phyloP scores from a whole-genome alignment of 768 basidiomycete species.

The Myochromella boudieri region DNA sequence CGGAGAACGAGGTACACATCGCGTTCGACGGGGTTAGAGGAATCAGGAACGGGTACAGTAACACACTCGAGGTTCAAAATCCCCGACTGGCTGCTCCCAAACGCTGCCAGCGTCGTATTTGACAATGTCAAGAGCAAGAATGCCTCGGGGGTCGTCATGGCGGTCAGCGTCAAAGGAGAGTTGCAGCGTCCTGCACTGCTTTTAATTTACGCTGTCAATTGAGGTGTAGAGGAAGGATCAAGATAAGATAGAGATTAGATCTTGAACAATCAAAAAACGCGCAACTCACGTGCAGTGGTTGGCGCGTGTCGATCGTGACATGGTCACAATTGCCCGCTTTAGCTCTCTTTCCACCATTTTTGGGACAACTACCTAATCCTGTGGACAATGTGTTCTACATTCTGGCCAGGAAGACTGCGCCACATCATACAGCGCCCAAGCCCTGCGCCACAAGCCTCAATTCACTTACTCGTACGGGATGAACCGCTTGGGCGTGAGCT shows the following conservation, averaged over 20 bases:
- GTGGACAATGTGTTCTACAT: too few relatives aligned
- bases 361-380: slow-evolving; percentile 7
- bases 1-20: slow-evolving; percentile 70
- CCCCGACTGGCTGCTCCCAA: slow-evolving; percentile 37
- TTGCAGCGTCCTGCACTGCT: slow-evolving; percentile 7
- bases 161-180: too few relatives aligned
- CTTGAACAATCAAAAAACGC: too few relatives aligned
- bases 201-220: too few relatives aligned
- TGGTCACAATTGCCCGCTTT: slow-evolving; percentile 7
- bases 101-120: slow-evolving; percentile 40
- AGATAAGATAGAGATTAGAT: slow-evolving; percentile 15
- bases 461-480: not conserved
- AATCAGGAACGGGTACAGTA: slow-evolving; percentile 41
- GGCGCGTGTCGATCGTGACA: slow-evolving; percentile 4
- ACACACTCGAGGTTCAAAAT: slow-evolving; percentile 61
- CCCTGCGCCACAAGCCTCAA: not conserved
- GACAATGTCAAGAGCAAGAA: slow-evolving; percentile 57
- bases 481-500: not conserved
- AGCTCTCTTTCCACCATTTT: not conserved
- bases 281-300: too few relatives aligned
- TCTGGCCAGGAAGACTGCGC: slow-evolving; percentile 11
- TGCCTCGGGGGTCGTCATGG: slow-evolving; percentile 34
- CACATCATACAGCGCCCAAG: not conserved
- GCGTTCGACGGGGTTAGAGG: slow-evolving; percentile 33
- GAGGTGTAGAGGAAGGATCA: not conserved